These are phyloP conservation scores for Fraxinus pennsylvanica DNA, from an alignment of 257 asterid species.

Conservation along the genomic window DNA sequence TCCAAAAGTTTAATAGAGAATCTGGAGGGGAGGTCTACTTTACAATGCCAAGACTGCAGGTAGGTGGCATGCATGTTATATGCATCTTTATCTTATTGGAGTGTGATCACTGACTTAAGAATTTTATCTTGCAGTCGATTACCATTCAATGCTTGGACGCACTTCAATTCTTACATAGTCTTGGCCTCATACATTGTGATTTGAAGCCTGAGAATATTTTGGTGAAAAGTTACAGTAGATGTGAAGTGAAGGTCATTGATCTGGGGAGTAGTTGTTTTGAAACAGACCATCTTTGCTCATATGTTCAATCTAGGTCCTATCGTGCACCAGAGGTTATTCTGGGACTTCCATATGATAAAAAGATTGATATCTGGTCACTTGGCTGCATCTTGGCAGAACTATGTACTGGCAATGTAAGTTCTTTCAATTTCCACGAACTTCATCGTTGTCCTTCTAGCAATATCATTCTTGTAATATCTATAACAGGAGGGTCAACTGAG, in stretches of 20 bases:
- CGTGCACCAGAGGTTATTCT: constrained; percentile 98
- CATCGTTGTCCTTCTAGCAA: constrained; percentile 9
- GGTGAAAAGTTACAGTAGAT: constrained; percentile 99
- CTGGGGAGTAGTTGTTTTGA: constrained; percentile 96
- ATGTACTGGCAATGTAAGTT: constrained; percentile 95
- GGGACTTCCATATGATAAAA: constrained; percentile 92
- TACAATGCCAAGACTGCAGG: constrained; percentile 99
- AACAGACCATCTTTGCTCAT: constrained; percentile 96
- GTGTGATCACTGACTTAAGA: constrained; percentile 26
- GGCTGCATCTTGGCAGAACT: constrained; percentile 99
- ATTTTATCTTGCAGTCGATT: constrained; percentile 68
- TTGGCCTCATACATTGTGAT: constrained; percentile 98
- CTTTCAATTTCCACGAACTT: constrained; percentile 9
- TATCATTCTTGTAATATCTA: background rate
- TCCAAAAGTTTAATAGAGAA: constrained; percentile 95
- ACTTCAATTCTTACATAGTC: constrained; percentile 85
- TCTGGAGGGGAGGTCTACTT: constrained; percentile 99
- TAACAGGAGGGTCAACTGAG: background rate
- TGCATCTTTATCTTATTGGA: constrained; percentile 20
- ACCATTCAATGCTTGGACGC: constrained; percentile 98
- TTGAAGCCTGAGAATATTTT: constrained; percentile 97
- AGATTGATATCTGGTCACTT: constrained; percentile 96
- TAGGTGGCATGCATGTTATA: constrained; percentile 34
- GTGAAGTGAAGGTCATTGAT: constrained; percentile 98
- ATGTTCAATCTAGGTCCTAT: constrained; percentile 96